Conservation (phyloP, 495 filamentous ascomycete genomes). For the Annulohypoxylon nitens region DNA sequence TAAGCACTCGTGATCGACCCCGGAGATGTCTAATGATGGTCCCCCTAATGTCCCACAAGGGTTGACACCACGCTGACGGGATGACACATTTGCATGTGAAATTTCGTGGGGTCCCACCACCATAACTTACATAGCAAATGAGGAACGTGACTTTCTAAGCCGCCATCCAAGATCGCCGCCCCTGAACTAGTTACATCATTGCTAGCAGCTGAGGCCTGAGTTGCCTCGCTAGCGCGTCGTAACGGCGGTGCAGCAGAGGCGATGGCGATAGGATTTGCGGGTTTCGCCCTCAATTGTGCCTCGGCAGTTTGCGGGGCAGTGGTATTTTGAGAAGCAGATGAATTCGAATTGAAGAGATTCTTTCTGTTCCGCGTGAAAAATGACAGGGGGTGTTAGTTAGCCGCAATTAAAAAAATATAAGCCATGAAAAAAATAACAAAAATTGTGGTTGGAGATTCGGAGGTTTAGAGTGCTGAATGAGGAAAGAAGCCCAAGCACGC, state of each 20-base stretch:
- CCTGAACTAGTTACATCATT: conserved; percentile 49
- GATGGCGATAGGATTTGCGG: conserved; percentile 51
- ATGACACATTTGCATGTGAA: conserved; percentile 47
- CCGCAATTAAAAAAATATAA: conserved; percentile 35
- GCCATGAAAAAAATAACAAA: not conserved
- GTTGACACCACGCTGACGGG: conserved; percentile 32
- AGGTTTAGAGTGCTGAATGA: conserved; percentile 3
- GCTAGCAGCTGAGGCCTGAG: conserved; percentile 48
- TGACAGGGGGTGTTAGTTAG: conserved; percentile 46
- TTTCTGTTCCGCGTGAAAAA: conserved; percentile 53
- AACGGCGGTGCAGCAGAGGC: conserved; percentile 43
- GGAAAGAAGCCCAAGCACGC: conserved; percentile 10
- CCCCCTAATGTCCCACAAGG: conserved; percentile 36
- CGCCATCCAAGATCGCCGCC: conserved; percentile 43
- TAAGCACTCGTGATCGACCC: conserved; percentile 44
- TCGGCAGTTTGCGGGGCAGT: conserved; percentile 53
- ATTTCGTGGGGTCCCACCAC: conserved; percentile 35
- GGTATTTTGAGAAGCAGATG: conserved; percentile 37
- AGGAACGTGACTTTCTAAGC: conserved; percentile 64
- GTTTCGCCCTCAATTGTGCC: conserved; percentile 55
- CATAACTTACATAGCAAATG: conserved; percentile 70
- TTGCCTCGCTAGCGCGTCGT: conserved; percentile 48
- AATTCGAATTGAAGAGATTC: conserved; percentile 53
- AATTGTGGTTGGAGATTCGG: conserved; percentile 32
- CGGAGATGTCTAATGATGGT: conserved; percentile 20